Conservation (phyloP, 2,329 filamentous ascomycete genomes). For the Intubia oerlemansii region DNA sequence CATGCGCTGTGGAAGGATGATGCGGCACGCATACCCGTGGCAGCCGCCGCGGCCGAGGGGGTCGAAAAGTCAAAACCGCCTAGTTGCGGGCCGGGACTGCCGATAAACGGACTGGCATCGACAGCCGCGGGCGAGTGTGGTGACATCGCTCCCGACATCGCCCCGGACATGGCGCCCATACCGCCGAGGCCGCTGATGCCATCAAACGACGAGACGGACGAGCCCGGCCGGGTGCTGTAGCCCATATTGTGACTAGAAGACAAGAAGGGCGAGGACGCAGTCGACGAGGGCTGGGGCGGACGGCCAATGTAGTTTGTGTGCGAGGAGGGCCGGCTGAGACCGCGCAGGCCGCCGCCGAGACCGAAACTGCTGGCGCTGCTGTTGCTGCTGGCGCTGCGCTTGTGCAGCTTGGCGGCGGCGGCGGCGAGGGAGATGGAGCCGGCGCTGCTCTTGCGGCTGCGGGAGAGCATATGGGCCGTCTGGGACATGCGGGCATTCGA, state of each 20-base stretch:
- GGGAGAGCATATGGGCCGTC: no score
- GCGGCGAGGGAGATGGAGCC: constrained; percentile 7
- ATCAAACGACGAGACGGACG: constrained; percentile 9
- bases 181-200: no score
- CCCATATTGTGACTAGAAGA: constrained; percentile 3
- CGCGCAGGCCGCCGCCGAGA: constrained; percentile 8
- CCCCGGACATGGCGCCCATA: constrained; percentile 8
- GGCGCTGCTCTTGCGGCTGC: constrained; percentile 9
- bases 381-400: constrained; percentile 7
- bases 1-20: no score
- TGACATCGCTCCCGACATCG: constrained; percentile 8
- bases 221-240: constrained; percentile 6
- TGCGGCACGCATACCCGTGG: no score
- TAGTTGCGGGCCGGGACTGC: constrained; percentile 7
- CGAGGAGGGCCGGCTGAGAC: constrained; percentile 8
- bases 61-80: constrained; percentile 7
- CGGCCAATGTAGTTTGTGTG: constrained; percentile 10
- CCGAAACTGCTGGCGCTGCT: constrained; percentile 9
- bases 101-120: constrained; percentile 8
- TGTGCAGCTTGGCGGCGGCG: constrained; percentile 6
- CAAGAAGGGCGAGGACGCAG: constrained; percentile 8
- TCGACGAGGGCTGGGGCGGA: constrained; percentile 7
- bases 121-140: constrained; percentile 7
- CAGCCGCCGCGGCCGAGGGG: neutral
- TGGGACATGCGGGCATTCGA: no score